Percentiles rank a stretch among this genome's conserved stretches.
Evolutionary conservation across 495 filamentous ascomycete genomes (phyloP).

Genomic region (Aspergillus sclerotioniger): DNA sequence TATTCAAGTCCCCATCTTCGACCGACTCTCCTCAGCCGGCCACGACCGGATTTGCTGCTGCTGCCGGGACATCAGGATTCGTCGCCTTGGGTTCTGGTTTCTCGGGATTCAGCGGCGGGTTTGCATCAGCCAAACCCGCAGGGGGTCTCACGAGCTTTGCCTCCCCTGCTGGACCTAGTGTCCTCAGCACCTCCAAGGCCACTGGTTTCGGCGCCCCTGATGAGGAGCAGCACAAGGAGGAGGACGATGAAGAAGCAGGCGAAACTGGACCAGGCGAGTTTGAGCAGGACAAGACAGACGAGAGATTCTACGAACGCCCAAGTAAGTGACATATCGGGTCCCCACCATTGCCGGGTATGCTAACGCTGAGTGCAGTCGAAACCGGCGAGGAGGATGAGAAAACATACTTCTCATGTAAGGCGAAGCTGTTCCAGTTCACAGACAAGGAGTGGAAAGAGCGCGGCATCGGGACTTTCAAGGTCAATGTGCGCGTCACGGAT

Average conservation of each 20-base stretch:
- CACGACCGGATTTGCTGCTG: constrained; percentile 33
- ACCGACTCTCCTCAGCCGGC: constrained; percentile 22
- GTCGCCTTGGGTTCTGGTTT: constrained; percentile 40
- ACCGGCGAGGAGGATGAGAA: constrained; percentile 69
- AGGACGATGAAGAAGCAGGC: constrained; percentile 40
- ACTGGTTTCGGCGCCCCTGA: constrained; percentile 72
- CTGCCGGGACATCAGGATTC: constrained; percentile 32
- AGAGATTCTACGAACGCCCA: constrained; percentile 65
- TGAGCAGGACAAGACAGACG: constrained; percentile 56
- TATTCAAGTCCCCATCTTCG: constrained; percentile 33
- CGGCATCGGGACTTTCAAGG: constrained; percentile 76
- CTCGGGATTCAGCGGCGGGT: constrained; percentile 54
- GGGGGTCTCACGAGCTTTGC: constrained; percentile 68
- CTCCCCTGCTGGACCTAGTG: constrained; percentile 53
- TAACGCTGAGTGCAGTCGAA: constrained; percentile 52
- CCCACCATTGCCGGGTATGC: neutral
- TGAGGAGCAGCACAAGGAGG: constrained; percentile 57
- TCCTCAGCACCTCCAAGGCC: constrained; percentile 54
- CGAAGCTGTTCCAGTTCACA: constrained; percentile 74
- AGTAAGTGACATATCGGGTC: constrained; percentile 44
- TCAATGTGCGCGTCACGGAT: constrained; percentile 66
- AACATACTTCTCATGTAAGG: constrained; percentile 61
- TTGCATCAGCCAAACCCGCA: constrained; percentile 46
- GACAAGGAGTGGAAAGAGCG: constrained; percentile 84
- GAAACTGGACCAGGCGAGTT: constrained; percentile 49